A percentile compares a stretch with the other conserved stretches of the same genome.
phyloP scores from a whole-genome alignment of 2,329 filamentous ascomycete genomes.

The Tothia fuscella region DNA sequence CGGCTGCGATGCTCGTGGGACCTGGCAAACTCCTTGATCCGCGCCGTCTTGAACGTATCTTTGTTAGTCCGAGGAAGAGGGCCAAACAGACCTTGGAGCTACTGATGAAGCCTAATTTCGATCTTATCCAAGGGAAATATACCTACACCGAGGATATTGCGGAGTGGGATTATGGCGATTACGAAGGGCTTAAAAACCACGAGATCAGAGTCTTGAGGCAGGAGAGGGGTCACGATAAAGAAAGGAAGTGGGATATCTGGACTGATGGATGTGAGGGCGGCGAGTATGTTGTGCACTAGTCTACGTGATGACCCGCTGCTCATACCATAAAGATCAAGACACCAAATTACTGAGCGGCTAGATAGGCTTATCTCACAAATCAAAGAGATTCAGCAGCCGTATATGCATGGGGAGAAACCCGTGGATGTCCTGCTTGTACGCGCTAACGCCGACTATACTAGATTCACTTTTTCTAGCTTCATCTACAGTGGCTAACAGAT shows the following conservation, averaged over 20 bases:
- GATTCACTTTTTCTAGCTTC: background rate
- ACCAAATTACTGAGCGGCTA: slow-evolving; percentile 30
- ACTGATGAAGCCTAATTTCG: background rate
- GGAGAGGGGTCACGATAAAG: slow-evolving; percentile 42
- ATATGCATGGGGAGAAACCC: slow-evolving; percentile 29
- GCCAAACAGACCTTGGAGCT: slow-evolving; percentile 36
- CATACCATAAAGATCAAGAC: slow-evolving; percentile 17
- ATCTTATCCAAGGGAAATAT: background rate
- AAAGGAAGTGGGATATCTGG: slow-evolving; percentile 73
- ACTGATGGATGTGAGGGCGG: slow-evolving; percentile 74
- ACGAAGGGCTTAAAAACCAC: slow-evolving; percentile 1
- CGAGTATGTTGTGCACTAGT: slow-evolving; percentile 35
- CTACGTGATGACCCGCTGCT: background rate
- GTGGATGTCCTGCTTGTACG: slow-evolving; percentile 25
- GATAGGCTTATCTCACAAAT: slow-evolving; percentile 32
- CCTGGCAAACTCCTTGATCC: slow-evolving; percentile 40
- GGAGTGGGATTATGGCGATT: slow-evolving; percentile 5
- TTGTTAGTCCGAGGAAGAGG: slow-evolving; percentile 38
- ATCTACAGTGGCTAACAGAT: background rate
- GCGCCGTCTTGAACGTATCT: slow-evolving; percentile 34
- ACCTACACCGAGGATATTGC: slow-evolving; percentile 4
- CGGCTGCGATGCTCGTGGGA: slow-evolving; percentile 37
- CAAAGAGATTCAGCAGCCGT: slow-evolving; percentile 25
- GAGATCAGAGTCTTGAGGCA: slow-evolving; percentile 28
- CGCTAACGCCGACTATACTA: background rate